Evolutionary conservation across 192 early-diverging fungal genomes (phyloP).

Genomic region (Piromyces finnis): DNA sequence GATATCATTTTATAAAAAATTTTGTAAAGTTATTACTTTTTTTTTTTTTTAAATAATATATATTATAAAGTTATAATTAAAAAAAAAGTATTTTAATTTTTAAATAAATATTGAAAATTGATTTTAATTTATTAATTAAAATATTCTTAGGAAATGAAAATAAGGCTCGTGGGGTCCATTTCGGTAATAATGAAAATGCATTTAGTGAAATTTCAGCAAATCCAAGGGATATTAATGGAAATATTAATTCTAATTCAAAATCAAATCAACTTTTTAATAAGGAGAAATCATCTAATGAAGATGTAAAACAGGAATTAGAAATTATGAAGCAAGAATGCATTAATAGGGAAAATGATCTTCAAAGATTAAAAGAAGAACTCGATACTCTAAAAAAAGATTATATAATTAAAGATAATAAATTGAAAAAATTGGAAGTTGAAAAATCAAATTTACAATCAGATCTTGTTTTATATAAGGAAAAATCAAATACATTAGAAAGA

Average conservation of each 20-base stretch:
- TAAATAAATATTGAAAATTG: too few relatives aligned
- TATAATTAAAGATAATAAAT: neutral
- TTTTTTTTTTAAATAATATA: too few relatives aligned
- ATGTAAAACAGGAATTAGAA: neutral
- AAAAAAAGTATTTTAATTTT: too few relatives aligned
- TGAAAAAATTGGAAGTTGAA: neutral
- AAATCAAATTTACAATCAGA: neutral
- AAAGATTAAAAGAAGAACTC: neutral
- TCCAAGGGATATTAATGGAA: neutral
- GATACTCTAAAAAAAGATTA: neutral
- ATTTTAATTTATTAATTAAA: too few relatives aligned
- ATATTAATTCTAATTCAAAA: neutral
- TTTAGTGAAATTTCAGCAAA: neutral
- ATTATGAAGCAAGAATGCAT: neutral
- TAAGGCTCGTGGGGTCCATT: neutral
- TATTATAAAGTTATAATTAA: too few relatives aligned
- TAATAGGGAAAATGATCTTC: neutral
- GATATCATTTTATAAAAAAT: too few relatives aligned
- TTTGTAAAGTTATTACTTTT: too few relatives aligned
- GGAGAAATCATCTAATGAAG: neutral
- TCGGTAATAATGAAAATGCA: neutral
- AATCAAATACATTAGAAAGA: neutral
- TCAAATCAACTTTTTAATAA: neutral
- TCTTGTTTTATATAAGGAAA: neutral
- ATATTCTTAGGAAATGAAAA: neutral